Base-by-base conservation (phyloP, 441 rosid species). In the Gossypium gossypioides region DNA sequence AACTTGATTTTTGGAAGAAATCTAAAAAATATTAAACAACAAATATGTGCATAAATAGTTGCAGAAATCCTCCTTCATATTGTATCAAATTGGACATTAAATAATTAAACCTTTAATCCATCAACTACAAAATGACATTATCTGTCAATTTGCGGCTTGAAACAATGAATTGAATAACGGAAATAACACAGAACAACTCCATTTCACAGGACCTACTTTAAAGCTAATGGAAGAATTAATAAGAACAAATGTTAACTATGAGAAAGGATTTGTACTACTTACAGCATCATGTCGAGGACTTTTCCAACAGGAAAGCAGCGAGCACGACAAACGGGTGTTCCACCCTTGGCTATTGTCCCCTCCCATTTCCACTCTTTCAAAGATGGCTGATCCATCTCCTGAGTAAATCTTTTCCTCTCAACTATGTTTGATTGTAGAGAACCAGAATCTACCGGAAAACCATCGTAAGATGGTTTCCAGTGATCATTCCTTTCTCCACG, bases 351-450 rank as follows among this genome's bases (percentile, higher is more conserved):
- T 71, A 94, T 84, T 68, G 93, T 89, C 65, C 99, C 99, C 81
- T 94, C 97, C 99, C 99, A 94, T 84, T 94, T 92, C 99, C 99
- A 94, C 78, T 91, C 88, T 54, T 86, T 87, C 59, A 89, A 72
- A 29, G 96, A 81, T 69, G 89, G 69, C 70, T 54, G 85, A 71
- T 79, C 84, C 66, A 80, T 79, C 72, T 90, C 96, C 66, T 88
- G 88, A 61, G 86, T 76, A 63, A 81, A 79, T 72, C 84, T 84
- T 84, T 84, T 89, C 75, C 83, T 83, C 78, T 89, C 97, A 69
- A 78, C 72, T 68, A 84, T 68, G 72, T 71, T 72, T 40, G 84
- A 62, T 52, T 82, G 89, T 75, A 78, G 68, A 68, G 86, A 69
- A 80, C 64, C 84, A 72, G 82, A 74, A 77, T 86, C 86, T 21